Evolutionary conservation across 192 early-diverging fungal genomes (phyloP).

Genomic region (Lunasporangiospora selenospora): DNA sequence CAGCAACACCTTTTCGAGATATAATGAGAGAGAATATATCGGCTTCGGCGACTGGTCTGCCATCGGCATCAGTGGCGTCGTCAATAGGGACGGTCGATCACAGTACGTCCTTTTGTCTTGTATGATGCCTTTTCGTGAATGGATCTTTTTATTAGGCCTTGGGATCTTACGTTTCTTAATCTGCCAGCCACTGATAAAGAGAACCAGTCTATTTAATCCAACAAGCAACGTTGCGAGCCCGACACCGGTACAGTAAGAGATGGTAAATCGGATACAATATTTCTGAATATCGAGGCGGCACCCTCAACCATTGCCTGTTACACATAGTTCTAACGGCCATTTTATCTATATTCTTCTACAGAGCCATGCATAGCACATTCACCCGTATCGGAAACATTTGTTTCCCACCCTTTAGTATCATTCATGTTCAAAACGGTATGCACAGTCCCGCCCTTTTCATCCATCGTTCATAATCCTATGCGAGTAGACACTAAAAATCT

Average conservation of each 20-base stretch:
- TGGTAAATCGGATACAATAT: background rate
- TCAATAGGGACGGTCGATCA: background rate
- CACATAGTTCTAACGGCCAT: no score
- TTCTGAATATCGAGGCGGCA: slow-evolving; percentile 3
- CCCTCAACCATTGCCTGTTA: no score
- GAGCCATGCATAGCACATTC: slow-evolving; percentile 1
- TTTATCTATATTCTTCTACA: slow-evolving; percentile 4
- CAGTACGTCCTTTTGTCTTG: background rate
- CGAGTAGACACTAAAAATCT: background rate
- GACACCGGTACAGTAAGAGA: background rate
- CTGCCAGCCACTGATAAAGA: background rate
- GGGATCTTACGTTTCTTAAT: no score
- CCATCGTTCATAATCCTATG: no score
- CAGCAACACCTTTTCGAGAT: slow-evolving; percentile 7
- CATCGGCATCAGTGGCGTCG: no score
- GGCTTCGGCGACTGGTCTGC: background rate
- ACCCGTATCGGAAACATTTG: background rate
- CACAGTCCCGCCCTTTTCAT: background rate
- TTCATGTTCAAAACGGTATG: background rate
- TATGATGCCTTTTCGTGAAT: no score
- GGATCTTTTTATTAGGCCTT: no score
- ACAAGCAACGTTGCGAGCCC: no score
- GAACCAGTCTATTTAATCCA: no score
- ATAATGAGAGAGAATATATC: background rate
- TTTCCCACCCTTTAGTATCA: slow-evolving; percentile 2